These are phyloP conservation scores for Silene uniflora DNA, from an alignment of 148 eudicot species.

Conservation along the genomic window DNA sequence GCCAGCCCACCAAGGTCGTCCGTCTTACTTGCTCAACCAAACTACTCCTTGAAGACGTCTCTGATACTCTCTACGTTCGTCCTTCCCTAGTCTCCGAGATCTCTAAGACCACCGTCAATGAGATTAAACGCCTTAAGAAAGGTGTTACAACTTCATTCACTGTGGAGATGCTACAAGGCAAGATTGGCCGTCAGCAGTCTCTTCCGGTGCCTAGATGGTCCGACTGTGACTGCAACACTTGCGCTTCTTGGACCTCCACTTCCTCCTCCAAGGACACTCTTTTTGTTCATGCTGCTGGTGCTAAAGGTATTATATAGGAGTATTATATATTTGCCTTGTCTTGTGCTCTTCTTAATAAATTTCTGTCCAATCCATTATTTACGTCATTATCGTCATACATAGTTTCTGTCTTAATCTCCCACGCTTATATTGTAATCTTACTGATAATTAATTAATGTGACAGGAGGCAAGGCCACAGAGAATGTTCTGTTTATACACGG, in stretches of 20 bases:
- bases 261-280: constrained; percentile 53
- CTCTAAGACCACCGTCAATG: constrained; percentile 45
- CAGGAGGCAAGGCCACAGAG: constrained; percentile 53
- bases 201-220: constrained; percentile 80
- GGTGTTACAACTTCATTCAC: constrained; percentile 32
- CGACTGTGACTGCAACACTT: constrained; percentile 74
- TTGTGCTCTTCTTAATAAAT: neutral
- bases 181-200: constrained; percentile 38
- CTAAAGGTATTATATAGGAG: no score
- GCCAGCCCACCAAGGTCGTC: constrained; percentile 52
- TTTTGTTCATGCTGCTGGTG: constrained; percentile 55
- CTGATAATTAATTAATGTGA: neutral
- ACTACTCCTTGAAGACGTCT: constrained; percentile 70
- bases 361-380: neutral
- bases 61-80: constrained; percentile 81
- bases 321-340: constrained; percentile 12
- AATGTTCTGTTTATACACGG: constrained; percentile 91
- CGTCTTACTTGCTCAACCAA: constrained; percentile 45
- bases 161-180: constrained; percentile 67
- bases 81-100: constrained; percentile 59
- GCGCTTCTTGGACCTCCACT: constrained; percentile 57
- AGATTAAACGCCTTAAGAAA: constrained; percentile 26
- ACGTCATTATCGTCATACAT: neutral
- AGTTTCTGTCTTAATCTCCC: neutral
- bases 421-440: neutral